phyloP scores from a whole-genome alignment of 495 filamentous ascomycete species.

The Pyrenopolyporus hunteri region DNA sequence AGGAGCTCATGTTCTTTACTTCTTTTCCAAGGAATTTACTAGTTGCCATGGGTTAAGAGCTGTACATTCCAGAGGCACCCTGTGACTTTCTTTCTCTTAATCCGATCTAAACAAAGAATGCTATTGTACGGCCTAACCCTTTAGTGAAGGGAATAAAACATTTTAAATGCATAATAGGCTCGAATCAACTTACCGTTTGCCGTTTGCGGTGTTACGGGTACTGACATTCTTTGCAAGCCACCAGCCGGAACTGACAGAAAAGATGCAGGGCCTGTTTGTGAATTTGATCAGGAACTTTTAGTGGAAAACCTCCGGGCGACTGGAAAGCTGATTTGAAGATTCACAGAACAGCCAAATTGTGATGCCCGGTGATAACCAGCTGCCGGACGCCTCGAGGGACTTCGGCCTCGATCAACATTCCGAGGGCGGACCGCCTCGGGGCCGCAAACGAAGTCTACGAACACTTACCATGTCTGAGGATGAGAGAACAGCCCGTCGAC shows the following conservation, averaged over 20 bases:
- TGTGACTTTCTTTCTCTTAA: slow-evolving; percentile 24
- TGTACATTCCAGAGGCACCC: slow-evolving; percentile 35
- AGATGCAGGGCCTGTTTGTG: not conserved
- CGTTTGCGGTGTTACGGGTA: slow-evolving; percentile 35
- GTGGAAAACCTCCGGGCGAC: not conserved
- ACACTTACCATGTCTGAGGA: slow-evolving; percentile 37
- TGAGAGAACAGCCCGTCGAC: slow-evolving; percentile 27
- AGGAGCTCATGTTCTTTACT: slow-evolving; percentile 31
- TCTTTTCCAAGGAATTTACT: slow-evolving; percentile 23
- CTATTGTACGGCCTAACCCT: slow-evolving; percentile 15
- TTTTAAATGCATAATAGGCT: slow-evolving; percentile 18
- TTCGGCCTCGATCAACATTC: not conserved
- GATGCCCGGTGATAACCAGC: slow-evolving; percentile 4
- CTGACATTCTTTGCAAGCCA: slow-evolving; percentile 27
- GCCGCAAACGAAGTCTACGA: slow-evolving; percentile 6
- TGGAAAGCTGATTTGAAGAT: not conserved
- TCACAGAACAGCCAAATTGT: not conserved
- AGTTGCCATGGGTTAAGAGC: slow-evolving; percentile 20
- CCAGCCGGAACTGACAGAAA: slow-evolving; percentile 12
- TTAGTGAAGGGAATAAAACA: slow-evolving; percentile 28
- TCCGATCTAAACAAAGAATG: slow-evolving; percentile 43
- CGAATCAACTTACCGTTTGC: slow-evolving; percentile 7
- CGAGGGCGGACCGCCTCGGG: not conserved
- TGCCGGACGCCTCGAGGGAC: not conserved
- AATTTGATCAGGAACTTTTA: not conserved